Evolutionary conservation across 2,329 filamentous ascomycete species (phyloP), one percentile per base, ranked within the genome.

Genomic region (Ophiostoma fasciatum): DNA sequence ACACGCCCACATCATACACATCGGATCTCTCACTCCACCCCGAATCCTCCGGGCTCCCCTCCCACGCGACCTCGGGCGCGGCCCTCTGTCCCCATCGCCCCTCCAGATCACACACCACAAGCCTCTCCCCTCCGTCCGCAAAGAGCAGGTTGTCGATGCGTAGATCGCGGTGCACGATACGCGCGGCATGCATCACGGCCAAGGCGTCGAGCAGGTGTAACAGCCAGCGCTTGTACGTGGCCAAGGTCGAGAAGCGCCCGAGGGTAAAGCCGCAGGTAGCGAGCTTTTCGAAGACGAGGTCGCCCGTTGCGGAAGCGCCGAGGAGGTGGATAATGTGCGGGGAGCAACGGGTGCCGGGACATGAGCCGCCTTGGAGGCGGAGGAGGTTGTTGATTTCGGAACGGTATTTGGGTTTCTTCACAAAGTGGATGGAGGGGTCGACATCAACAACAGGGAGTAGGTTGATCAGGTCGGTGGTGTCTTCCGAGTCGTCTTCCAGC

Each of bases 101-200:
- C 32, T 51, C 50, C 7, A 51, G 44, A 28, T 51, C 50, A 38
- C 42, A 46, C 17, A 51, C 31, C 7, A 50, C 39, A 19, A 52
- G 37, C 11, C 38, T 35, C 4, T 23, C 12, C 4, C 40, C 42
- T 28, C 46, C 45, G 4, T 39, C 7, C 1, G 47, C 39, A 34
- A 52, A 53, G 25, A 52, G 28, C 9, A 42, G 18, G 37, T 52
- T 52, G 20, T 48, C 44, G 29, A 44, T 28, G 23, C 50, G 43
- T 4, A 40, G 25, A 22, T 40, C 38, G 19, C 38, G 35, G 36
- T 54, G 50, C 10, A 52, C 45, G 31, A 53, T 48, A 17, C 46
- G 47, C 19, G 45, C 14, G n/a, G 44, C 42, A 30, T 53, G 49
- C 21, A 53, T 43, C 26, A 32, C 40, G 4, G 33, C 19, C 14